Evolutionary conservation across 169 alveolate genomes (phyloP), one percentile per base, ranked within the genome.

Genomic region (Plasmodium inui): DNA sequence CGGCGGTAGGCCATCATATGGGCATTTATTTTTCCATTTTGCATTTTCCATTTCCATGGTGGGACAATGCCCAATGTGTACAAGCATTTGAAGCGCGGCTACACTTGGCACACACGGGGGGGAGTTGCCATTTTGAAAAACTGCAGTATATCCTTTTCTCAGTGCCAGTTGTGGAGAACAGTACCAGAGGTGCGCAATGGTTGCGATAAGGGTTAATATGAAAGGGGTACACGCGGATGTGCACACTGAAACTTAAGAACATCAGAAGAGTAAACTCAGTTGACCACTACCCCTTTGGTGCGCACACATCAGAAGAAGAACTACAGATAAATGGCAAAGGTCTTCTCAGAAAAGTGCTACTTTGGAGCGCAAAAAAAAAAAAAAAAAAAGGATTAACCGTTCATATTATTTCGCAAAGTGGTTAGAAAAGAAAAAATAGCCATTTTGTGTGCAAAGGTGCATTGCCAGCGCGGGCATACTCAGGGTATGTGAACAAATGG

Each of bases 381-480:
- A 57, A 57, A n/a, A 57, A 57, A 57, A 57, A 67, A 22, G 17
- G 0, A 67, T 67, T 67, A 67, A 67, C 76, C 28, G 76, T 67
- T 19, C 76, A 67, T 67, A 67, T 19, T n/a, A 67, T 19, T 67
- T 67, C 17, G 17, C 34, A 67, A 67, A n/a, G 19, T 22, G 34
- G 34, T 8, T 22, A 67, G 19, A 19, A 67, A 67, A 67, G 19
- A 67, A 67, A 67, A 67, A 67, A 67, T 67, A 67, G 37, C 76
- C 76, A 67, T 67, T 67, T n/a, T 67, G 76, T 67, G 76, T 67
- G 76, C 76, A 67, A 67, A 67, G 37, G 76, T 19, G 37, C 37
- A 67, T 5, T 67, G 30, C 76, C 37, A 67, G 22, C 4, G 76
- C n/a, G 76, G n/a, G 76, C 76, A 67, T 67, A 67, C 76, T 28